Evolutionary conservation across 2,329 filamentous ascomycete genomes (phyloP).

Genomic region (Cladophialophora exuberans): DNA sequence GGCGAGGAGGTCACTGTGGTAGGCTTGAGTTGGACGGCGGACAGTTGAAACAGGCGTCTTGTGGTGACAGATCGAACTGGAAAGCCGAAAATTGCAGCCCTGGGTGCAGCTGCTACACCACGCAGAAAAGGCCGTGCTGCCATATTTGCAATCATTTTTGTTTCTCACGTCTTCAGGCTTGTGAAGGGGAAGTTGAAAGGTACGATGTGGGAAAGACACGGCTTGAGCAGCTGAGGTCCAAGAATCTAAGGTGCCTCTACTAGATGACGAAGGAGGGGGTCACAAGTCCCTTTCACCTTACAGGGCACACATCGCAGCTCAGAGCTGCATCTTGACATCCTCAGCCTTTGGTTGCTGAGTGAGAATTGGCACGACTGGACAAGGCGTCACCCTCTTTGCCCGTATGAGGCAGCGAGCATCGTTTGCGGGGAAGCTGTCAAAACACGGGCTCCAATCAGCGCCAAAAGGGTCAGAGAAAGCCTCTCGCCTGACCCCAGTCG

Average conservation of each 20-base stretch:
- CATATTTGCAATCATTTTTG: slow-evolving; percentile 7
- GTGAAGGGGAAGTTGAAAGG: neutral
- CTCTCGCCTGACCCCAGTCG: no score
- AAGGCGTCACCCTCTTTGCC: neutral
- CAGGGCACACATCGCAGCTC: neutral
- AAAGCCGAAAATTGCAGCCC: neutral
- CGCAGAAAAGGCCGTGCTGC: slow-evolving; percentile 23
- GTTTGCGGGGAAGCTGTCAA: slow-evolving; percentile 10
- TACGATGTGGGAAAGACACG: neutral
- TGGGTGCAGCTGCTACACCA: slow-evolving; percentile 9
- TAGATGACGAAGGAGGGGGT: slow-evolving; percentile 10
- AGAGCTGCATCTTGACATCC: neutral
- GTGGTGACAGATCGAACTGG: neutral
- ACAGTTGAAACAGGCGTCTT: slow-evolving; percentile 14
- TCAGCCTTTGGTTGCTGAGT: slow-evolving; percentile 1
- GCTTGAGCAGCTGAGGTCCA: no score
- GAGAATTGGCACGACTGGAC: slow-evolving; percentile 2
- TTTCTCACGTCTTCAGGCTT: neutral
- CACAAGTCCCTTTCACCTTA: neutral
- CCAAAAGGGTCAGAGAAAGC: no score
- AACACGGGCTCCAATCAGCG: slow-evolving; percentile 3
- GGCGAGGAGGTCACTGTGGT: slow-evolving; percentile 13
- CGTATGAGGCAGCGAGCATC: neutral
- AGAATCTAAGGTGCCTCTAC: no score
- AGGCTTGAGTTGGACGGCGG: slow-evolving; percentile 6